Conservation (phyloP, 306 rosid genomes). For the Pterocarpus macrocarpus region DNA sequence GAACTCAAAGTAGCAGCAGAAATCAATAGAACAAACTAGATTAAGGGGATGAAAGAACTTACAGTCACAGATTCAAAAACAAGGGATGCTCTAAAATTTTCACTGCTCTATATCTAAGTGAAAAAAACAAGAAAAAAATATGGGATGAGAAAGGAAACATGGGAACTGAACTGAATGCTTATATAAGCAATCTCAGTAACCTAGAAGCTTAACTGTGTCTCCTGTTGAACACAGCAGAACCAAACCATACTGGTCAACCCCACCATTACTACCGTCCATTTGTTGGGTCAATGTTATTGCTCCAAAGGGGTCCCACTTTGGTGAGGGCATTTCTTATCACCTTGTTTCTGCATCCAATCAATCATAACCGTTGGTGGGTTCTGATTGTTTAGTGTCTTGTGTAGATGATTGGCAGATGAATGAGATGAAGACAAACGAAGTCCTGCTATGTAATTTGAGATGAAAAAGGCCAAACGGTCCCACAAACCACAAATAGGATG, state of each 20-base stretch:
- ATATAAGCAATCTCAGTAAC: constrained; percentile 46
- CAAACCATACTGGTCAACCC: constrained; percentile 56
- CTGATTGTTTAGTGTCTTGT: not conserved
- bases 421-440: not conserved
- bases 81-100: constrained; percentile 41
- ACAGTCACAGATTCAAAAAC: constrained; percentile 57
- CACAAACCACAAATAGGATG: constrained; percentile 27
- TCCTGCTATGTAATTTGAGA: constrained; percentile 20
- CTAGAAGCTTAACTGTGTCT: constrained; percentile 14
- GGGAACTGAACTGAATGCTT: constrained; percentile 45
- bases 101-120: constrained; percentile 45
- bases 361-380: constrained; percentile 47
- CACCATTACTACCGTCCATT: constrained; percentile 50
- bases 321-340: constrained; percentile 47
- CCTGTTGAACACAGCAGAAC: constrained; percentile 42
- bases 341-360: constrained; percentile 28
- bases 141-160: constrained; percentile 45
- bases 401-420: constrained; percentile 26
- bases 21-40: constrained; percentile 29
- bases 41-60: constrained; percentile 35
- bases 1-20: constrained; percentile 29
- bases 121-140: not conserved
- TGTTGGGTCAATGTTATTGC: constrained; percentile 41
- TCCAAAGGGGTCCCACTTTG: constrained; percentile 11
- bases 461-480: constrained; percentile 32